Evolutionary conservation across 345 rosid genomes (phyloP), one percentile per base, ranked within the genome.

Genomic region (Hirschfeldia incana): DNA sequence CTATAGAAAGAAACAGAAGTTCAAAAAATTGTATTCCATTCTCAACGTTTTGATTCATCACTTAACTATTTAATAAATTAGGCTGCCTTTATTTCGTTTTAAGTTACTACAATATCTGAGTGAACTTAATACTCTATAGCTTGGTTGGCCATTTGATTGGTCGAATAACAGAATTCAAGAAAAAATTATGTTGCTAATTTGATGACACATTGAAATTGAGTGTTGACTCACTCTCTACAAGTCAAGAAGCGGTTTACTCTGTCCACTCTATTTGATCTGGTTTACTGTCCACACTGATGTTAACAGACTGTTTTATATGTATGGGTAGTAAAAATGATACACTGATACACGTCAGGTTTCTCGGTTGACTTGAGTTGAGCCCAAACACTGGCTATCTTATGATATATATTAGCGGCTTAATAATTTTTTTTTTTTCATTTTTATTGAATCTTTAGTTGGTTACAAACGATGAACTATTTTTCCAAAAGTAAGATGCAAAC

Each of bases 1-100:
- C 73, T 67, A 73, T 73, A 78, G 81, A 78, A 78, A 58, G 73
- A 58, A 65, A 66, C 81, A 39, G 33, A 67, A 1, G 65, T 39
- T 12, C 32, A 37, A 66, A 64, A 60, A 69, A 62, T 26, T 78
- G 73, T 78, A 59, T 59, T 62, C 30, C n/a, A 44, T 72, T 44
- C 15, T 78, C 53, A 66, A 58, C 62, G 36, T 2, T 62, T 70
- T 77, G 70, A 70, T 76, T 69, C 74, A 60, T 76, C 69, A 32
- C 27, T 70, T 63, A 63, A 26, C 59, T 77, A 77, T 70, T 53
- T 53, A 77, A 70, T 77, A 70, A 70, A 28, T 34, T 69, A 61
- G 70, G n/a, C 33, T 46, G 34, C 61, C 69, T 46, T 17, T 30
- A 5, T 34, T 36, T 53, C 3, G 12, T 13, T 4, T 4, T 17